Conservation (phyloP, 176 grass and related monocot species). For the Oryza meyeriana region DNA sequence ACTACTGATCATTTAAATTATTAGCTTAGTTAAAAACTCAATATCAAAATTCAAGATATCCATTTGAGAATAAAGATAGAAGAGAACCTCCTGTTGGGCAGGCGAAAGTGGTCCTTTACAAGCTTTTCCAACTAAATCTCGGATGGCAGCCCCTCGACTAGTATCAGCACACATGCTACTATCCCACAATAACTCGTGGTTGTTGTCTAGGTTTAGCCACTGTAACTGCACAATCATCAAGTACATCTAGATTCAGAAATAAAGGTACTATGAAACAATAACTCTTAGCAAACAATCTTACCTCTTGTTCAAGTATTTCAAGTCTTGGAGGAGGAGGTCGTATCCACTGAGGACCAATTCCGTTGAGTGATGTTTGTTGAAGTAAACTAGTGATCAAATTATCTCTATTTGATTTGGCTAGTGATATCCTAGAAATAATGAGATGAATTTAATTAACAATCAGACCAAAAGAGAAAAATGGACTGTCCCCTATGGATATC, state of each 20-base stretch:
- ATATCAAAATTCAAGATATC: slow-evolving; percentile 24
- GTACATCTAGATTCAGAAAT: slow-evolving; percentile 22
- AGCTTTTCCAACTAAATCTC: slow-evolving; percentile 81
- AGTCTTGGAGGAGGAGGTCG: slow-evolving; percentile 83
- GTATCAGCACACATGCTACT: slow-evolving; percentile 86
- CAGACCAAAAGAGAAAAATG: slow-evolving; percentile 18
- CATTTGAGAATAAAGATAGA: slow-evolving; percentile 39
- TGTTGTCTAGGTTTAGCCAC: slow-evolving; percentile 87
- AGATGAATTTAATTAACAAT: slow-evolving; percentile 22
- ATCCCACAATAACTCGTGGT: slow-evolving; percentile 92
- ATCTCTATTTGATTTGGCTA: slow-evolving; percentile 65
- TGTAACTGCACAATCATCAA: slow-evolving; percentile 58
- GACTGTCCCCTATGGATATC: neutral
- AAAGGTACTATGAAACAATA: slow-evolving; percentile 2
- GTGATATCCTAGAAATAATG: slow-evolving; percentile 52
- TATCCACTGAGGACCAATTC: slow-evolving; percentile 81
- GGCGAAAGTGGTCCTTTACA: slow-evolving; percentile 75
- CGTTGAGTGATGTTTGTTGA: slow-evolving; percentile 56
- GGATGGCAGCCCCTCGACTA: slow-evolving; percentile 64
- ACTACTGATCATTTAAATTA: neutral
- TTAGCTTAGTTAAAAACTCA: neutral
- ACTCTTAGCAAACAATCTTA: slow-evolving; percentile 32
- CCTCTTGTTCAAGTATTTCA: slow-evolving; percentile 89
- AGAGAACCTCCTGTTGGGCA: slow-evolving; percentile 86
- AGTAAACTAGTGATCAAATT: slow-evolving; percentile 54